phyloP scores from a whole-genome alignment of 2,329 filamentous ascomycete species.

The Diaporthe vexans region DNA sequence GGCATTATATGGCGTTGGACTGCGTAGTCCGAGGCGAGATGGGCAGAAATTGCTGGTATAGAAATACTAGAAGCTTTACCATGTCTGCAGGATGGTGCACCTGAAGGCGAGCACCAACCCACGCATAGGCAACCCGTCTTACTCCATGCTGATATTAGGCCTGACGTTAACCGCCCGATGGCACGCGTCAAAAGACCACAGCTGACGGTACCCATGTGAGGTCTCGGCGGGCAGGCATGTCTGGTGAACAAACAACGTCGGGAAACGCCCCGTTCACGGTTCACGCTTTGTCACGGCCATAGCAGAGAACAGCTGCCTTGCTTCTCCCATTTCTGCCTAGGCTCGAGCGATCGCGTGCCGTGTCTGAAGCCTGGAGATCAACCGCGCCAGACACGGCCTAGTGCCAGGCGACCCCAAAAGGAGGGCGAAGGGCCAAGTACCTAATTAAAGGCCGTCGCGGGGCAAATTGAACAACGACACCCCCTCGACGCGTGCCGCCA shows the following conservation, averaged over 20 bases:
- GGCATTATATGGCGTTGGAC: constrained; percentile 27
- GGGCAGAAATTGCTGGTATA: not conserved
- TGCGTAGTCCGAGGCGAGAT: not conserved
- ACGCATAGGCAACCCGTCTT: not conserved
- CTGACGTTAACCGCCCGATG: not conserved
- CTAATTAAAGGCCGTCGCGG: constrained; percentile 14
- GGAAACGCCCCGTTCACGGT: constrained; percentile 7
- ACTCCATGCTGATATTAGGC: constrained; percentile 1
- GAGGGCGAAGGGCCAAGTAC: constrained; percentile 6
- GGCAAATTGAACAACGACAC: constrained; percentile 3
- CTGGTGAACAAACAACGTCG: not conserved
- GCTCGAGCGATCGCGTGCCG: constrained; percentile 21
- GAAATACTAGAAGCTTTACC: constrained; percentile 26
- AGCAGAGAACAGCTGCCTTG: not conserved
- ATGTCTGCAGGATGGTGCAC: not conserved
- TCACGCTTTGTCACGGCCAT: constrained; percentile 13
- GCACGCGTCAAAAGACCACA: not conserved
- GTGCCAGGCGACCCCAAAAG: constrained; percentile 11
- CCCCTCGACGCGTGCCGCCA: constrained; percentile 32
- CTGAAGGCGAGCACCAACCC: not conserved
- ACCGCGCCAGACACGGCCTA: constrained; percentile 28
- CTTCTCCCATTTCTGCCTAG: constrained; percentile 22
- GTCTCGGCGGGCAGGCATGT: not conserved
- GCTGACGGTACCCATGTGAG: not conserved
- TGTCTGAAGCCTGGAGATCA: constrained; percentile 16